Evolutionary conservation across 768 basidiomycete genomes (phyloP).

Genomic region (Calocybe gangraenosa): DNA sequence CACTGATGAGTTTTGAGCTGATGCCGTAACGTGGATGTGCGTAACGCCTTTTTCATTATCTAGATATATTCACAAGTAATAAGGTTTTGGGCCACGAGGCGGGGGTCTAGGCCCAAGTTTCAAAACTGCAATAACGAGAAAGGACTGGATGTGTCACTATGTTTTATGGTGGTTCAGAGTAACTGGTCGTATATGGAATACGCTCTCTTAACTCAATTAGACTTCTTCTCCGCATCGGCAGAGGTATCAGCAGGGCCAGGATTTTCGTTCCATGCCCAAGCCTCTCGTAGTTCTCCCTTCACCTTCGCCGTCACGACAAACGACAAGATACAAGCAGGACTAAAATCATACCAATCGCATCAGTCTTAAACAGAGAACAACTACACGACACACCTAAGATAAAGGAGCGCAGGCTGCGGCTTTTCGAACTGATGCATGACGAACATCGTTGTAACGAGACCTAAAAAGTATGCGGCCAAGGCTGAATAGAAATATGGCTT

Average conservation of each 20-base stretch:
- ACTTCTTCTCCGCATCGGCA: slow-evolving; percentile 11
- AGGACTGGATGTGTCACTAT: no score
- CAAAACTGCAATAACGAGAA: no score
- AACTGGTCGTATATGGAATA: not conserved
- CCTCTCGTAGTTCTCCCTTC: slow-evolving; percentile 65
- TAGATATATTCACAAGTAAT: no score
- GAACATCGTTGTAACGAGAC: slow-evolving; percentile 70
- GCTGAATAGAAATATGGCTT: slow-evolving; percentile 77
- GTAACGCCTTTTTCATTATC: no score
- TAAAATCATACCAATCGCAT: slow-evolving; percentile 19
- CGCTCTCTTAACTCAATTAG: slow-evolving; percentile 1
- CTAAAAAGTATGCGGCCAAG: slow-evolving; percentile 67
- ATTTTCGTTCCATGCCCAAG: slow-evolving; percentile 72
- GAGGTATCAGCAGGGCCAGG: slow-evolving; percentile 14
- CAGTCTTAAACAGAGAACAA: not conserved
- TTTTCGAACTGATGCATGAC: slow-evolving; percentile 77
- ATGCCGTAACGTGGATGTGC: slow-evolving; percentile 1
- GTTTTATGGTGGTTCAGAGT: no score
- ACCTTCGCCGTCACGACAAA: slow-evolving; percentile 54
- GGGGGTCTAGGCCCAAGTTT: no score
- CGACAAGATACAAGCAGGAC: slow-evolving; percentile 74
- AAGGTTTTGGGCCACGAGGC: no score
- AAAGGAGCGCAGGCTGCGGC: slow-evolving; percentile 91
- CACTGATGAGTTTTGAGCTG: not conserved
- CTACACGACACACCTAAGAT: slow-evolving; percentile 61